phyloP scores from a whole-genome alignment of 1,284 basidiomycete genomes.

The Malassezia psittaci region DNA sequence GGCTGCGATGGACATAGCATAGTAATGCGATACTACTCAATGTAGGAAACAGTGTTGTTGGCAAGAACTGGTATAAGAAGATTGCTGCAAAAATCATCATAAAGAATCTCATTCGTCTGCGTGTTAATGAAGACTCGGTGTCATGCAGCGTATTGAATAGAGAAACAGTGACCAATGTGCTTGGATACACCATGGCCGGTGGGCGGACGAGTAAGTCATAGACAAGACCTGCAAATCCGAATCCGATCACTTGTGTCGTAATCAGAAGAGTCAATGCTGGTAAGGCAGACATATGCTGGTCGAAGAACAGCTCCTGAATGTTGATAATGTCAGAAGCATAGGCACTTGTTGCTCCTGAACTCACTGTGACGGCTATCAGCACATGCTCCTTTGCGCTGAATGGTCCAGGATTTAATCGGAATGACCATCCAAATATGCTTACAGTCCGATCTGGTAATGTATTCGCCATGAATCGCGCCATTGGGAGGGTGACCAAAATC shows the following conservation, averaged over 20 bases:
- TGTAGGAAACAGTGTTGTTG: constrained; percentile 51
- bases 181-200: constrained; percentile 50
- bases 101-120: constrained; percentile 50
- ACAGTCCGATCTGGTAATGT: constrained; percentile 37
- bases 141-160: constrained; percentile 54
- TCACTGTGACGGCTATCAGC: constrained; percentile 50
- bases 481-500: constrained; percentile 51
- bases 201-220: constrained; percentile 45
- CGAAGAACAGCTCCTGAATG: constrained; percentile 46
- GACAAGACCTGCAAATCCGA: constrained; percentile 45
- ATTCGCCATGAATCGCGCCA: constrained; percentile 49
- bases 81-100: constrained; percentile 48
- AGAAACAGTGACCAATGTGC: constrained; percentile 51
- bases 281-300: constrained; percentile 39
- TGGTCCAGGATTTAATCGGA: constrained; percentile 51
- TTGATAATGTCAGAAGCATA: constrained; percentile 48
- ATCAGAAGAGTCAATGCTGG: constrained; percentile 39
- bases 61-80: constrained; percentile 51
- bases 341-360: constrained; percentile 49
- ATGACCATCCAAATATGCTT: constrained; percentile 28
- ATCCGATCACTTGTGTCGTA: constrained; percentile 45
- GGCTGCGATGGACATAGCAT: constrained; percentile 49
- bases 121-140: constrained; percentile 41
- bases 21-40: constrained; percentile 51
- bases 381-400: constrained; percentile 52